Base-by-base conservation (phyloP, 164 flowering plant species). In the Nymphaea colorata region DNA sequence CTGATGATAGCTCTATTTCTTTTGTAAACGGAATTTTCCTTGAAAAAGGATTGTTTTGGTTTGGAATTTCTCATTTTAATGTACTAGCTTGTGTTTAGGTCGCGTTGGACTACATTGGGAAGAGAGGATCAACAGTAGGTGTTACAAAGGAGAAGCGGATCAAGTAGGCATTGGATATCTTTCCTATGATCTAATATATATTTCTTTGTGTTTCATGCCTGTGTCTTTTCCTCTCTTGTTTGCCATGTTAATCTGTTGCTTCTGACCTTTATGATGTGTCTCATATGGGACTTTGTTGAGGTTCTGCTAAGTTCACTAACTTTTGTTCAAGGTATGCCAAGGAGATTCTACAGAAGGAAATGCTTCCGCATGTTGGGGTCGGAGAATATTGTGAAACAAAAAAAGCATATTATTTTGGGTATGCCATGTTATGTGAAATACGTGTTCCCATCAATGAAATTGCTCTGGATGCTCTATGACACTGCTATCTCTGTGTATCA, bases 281-380 rank as follows among this genome's bases (percentile, higher is more conserved):
- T 57, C 62, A 15, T 3, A 42, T 67, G 57, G 42, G 6, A 0
- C 60, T 41, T 59, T 64, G 64, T 66, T 3, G 36, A 68, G 42
- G 43, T 12, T 25, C 6, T 62, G 0, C 42, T 43, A 6, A 61
- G 10, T 25, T 42, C 43, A 11, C n/a, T 44, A 61, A 51, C 1
- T 41, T 67, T 18, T 4, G 55, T 68, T 66, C 3, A 76, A 92
- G 98, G 82, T 89, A 94, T 85, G 98, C 99, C 2, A 87, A 79
- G 65, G 99, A 95, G 69, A 95, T 95, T 69, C 98, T 95, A 65
- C 97, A 95, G 66, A 95, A 85, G 68, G 98, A 92, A 82, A 95
- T 95, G 99, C 93, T 95, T 74, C 99, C 99, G 51, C 99, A 95
- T 83, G 99, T 95, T 71, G 98, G 98, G 25, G 82, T 82, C 70